Evolutionary conservation across 345 rosid species (phyloP), one percentile per base, ranked within the genome.

Genomic region (Clarkia xantiana): DNA sequence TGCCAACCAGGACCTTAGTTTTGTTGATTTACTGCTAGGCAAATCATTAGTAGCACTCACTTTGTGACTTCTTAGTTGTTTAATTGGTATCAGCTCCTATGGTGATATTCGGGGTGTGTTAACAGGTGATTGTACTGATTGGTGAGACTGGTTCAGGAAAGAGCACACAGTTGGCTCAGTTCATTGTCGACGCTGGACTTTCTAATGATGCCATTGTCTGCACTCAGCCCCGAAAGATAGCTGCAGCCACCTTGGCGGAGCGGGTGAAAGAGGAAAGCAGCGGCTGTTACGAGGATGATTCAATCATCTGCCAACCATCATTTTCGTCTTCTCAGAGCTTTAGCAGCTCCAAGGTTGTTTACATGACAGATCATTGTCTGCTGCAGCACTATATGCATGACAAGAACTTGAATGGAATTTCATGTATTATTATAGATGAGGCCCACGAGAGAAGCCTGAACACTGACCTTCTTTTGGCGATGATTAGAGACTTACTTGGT

Each of bases 121-220:
- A 13, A 23, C 78, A 89, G 95, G 45, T 82, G 51, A 70, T 49
- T 62, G 87, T 89, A 8, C 70, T 89, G 79, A 71, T 75, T 62
- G 95, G 97, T 61, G 94, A 89, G 74, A 89, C 95, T 25, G 97
- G 97, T 61, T 89, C 94, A 8, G 97, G 97, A 29, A 89, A 89
- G 67, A 89, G 95, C 62, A 89, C 97, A 13, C 95, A 89, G 71
- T 49, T 89, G 68, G 87, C 75, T 59, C 97, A 89, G 65, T 89
- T 68, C 69, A 89, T 89, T 52, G 79, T 83, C 69, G 97, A 89
- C 71, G 82, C 97, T 17, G 87, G 85, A 34, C 51, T 85, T 13
- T 78, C 75, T 53, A 44, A 61, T 57, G 75, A 63, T 56, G 67
- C 95, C 5, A 72, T 82, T 62, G 73, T 85, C 20, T 89, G 97